These are phyloP conservation scores for Vitis hybrid DNA, from an alignment of 177 flowering plant species.

Conservation along the genomic window DNA sequence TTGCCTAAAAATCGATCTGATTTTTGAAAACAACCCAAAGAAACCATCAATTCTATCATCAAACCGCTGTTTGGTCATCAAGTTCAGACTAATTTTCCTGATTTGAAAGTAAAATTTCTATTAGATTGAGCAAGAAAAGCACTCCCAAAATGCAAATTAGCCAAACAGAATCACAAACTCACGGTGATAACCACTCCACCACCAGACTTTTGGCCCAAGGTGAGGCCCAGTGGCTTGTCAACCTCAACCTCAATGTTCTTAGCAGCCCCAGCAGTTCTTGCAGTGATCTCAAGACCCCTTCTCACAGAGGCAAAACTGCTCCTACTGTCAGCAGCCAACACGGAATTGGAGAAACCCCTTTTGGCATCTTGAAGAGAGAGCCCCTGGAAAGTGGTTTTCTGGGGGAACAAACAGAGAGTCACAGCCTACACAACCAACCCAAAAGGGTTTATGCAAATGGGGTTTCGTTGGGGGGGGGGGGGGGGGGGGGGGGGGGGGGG, in stretches of 20 bases:
- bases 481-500: not conserved
- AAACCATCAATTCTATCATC: not conserved
- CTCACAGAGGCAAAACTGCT: constrained; percentile 7
- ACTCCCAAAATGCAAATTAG: not conserved
- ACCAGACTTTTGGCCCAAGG: constrained; percentile 84
- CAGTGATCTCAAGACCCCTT: constrained; percentile 48
- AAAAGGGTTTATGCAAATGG: too few relatives aligned
- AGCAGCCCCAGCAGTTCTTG: constrained; percentile 73
- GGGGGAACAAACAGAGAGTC: not conserved
- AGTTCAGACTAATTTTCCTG: too few relatives aligned
- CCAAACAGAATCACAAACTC: constrained; percentile 18
- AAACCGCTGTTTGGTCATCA: too few relatives aligned
- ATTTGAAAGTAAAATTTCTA: not conserved
- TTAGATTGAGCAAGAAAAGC: not conserved
- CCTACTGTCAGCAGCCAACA: constrained; percentile 25
- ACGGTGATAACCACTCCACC: constrained; percentile 94
- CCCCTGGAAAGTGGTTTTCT: constrained; percentile 75
- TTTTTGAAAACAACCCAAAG: not conserved
- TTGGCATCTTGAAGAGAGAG: constrained; percentile 61
- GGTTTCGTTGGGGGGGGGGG: not conserved
- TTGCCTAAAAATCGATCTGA: too few relatives aligned
- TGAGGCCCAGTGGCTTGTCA: constrained; percentile 92
- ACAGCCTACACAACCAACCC: too few relatives aligned
- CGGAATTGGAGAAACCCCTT: constrained; percentile 36
- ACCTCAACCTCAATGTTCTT: constrained; percentile 94